Percentiles rank a stretch among this genome's conserved stretches.
These are phyloP conservation scores for Apiosordaria backusii DNA, from an alignment of 495 filamentous ascomycete species.

Conservation along the genomic window DNA sequence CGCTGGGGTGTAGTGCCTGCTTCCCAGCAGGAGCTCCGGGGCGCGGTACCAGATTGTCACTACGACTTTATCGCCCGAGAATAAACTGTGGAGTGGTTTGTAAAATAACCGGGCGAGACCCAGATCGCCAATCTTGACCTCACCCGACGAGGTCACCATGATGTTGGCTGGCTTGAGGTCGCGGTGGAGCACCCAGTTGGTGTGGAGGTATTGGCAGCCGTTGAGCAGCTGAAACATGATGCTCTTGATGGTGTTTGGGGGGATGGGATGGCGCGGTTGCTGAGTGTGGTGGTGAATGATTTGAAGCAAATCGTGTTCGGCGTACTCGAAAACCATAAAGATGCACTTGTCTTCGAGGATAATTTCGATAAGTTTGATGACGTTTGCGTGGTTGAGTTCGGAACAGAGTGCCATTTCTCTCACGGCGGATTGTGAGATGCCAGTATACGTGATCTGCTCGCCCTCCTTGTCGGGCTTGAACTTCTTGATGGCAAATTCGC, in stretches of 20 bases:
- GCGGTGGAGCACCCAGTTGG: constrained; percentile 95
- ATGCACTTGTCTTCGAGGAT: constrained; percentile 99
- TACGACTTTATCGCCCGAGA: constrained; percentile 94
- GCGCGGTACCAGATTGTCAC: constrained; percentile 99
- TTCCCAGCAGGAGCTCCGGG: constrained; percentile 87
- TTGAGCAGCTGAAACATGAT: constrained; percentile 94
- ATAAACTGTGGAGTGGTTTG: constrained; percentile 87
- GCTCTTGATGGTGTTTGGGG: constrained; percentile 80
- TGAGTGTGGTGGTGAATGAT: constrained; percentile 98
- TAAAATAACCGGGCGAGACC: constrained; percentile 90
- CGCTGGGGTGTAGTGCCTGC: constrained; percentile 89
- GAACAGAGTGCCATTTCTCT: constrained; percentile 99
- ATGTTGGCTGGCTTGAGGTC: constrained; percentile 98
- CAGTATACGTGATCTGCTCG: constrained; percentile 89
- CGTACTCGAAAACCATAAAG: constrained; percentile 99
- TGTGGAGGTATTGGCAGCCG: constrained; percentile 89
- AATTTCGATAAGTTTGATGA: constrained; percentile 90
- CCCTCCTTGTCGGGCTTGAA: constrained; percentile 99
- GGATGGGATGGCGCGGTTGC: constrained; percentile 79
- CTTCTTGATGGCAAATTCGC: constrained; percentile 97
- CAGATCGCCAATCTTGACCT: constrained; percentile 91
- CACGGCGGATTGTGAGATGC: constrained; percentile 94
- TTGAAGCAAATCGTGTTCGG: constrained; percentile 93
- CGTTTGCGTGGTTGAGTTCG: constrained; percentile 82
- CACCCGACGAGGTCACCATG: constrained; percentile 87